Evolutionary conservation across 192 early-diverging fungal genomes (phyloP).

Genomic region (Obelidium mucronatum): DNA sequence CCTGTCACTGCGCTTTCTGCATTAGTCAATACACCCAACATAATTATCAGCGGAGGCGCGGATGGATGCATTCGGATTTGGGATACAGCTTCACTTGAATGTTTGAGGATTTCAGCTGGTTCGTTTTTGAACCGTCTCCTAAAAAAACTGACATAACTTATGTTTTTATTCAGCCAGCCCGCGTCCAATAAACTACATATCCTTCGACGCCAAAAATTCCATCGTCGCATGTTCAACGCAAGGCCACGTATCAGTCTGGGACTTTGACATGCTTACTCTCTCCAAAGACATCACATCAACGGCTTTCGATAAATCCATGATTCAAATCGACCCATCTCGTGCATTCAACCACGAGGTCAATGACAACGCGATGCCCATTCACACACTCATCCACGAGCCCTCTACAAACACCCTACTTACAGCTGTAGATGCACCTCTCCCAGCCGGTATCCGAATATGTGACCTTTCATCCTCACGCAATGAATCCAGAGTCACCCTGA

Average conservation of each 20-base stretch:
- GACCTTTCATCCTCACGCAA: background rate
- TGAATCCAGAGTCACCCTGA: background rate
- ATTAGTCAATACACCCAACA: constrained; percentile 25
- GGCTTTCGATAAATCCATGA: too few relatives aligned
- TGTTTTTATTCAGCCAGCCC: background rate
- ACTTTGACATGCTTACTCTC: constrained; percentile 9
- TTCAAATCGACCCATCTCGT: background rate
- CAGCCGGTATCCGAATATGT: background rate
- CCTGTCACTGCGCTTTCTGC: constrained; percentile 52
- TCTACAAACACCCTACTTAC: background rate
- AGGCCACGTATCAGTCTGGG: constrained; percentile 18
- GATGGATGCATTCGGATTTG: constrained; percentile 31
- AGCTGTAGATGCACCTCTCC: constrained; percentile 3
- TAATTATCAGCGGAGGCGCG: constrained; percentile 39
- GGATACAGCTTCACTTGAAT: constrained; percentile 16
- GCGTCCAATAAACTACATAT: background rate
- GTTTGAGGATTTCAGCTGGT: background rate
- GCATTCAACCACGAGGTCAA: background rate
- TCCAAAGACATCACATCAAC: background rate
- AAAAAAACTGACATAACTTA: background rate
- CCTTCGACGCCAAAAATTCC: constrained; percentile 23
- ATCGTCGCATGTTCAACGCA: constrained; percentile 8
- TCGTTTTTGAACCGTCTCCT: background rate
- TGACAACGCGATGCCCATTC: constrained; percentile 5
- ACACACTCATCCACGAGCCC: constrained; percentile 11